Evolutionary conservation across 345 rosid genomes (phyloP).

Genomic region (Sisymbrium irio): DNA sequence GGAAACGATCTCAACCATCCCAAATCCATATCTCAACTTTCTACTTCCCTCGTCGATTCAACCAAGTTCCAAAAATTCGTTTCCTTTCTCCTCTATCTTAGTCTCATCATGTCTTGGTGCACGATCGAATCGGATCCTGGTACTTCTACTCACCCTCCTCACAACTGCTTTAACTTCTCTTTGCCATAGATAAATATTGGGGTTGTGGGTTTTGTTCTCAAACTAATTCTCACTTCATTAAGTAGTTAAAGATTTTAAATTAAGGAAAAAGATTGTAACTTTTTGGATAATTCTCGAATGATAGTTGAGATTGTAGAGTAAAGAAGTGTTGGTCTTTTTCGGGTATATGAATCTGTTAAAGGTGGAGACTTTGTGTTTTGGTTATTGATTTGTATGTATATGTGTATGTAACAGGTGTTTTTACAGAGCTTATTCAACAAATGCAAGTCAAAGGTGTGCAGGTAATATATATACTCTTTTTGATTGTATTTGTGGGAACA

Average conservation of each 20-base stretch:
- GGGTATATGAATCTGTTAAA: not conserved
- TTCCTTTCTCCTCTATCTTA: not conserved
- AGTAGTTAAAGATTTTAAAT: not conserved
- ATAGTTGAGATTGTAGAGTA: not conserved
- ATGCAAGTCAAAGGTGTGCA: conserved; percentile 98
- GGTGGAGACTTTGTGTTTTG: not conserved
- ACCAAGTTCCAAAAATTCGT: not conserved
- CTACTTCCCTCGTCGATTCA: not conserved
- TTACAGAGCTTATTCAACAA: conserved; percentile 97
- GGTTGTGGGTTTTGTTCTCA: not conserved
- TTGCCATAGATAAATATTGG: not conserved
- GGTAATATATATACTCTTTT: conserved; percentile 39
- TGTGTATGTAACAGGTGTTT: conserved; percentile 61
- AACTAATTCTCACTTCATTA: not conserved
- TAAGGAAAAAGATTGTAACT: not conserved
- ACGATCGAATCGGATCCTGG: conserved; percentile 99
- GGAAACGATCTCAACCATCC: conserved; percentile 4
- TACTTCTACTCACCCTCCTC: conserved; percentile 26
- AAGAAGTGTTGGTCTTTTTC: not conserved
- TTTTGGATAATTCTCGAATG: not conserved
- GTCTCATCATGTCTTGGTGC: conserved; percentile 87
- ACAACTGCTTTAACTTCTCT: not conserved
- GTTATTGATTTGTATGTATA: not conserved
- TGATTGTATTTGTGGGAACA: not conserved
- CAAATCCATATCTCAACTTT: not conserved